Evolutionary conservation across 2,329 filamentous ascomycete genomes (phyloP).

Genomic region (Calonectria pseudoreteaudii): DNA sequence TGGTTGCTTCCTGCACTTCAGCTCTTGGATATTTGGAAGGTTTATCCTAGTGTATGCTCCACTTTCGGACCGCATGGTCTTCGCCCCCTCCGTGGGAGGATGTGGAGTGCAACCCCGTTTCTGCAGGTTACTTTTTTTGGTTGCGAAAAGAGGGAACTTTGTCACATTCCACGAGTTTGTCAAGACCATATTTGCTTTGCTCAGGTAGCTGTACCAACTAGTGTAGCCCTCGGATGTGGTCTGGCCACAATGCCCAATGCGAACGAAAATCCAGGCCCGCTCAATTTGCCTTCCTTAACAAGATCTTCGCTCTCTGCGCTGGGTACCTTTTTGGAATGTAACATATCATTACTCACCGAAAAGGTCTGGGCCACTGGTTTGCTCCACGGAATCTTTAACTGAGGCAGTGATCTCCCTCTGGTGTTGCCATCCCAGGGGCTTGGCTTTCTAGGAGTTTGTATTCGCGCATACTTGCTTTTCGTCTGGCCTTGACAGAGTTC

Average conservation of each 20-base stretch:
- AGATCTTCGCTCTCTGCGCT: background rate
- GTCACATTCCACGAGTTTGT: background rate
- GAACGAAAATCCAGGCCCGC: background rate
- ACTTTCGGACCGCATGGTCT: background rate
- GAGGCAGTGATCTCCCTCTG: background rate
- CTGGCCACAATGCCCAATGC: background rate
- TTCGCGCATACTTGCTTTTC: background rate
- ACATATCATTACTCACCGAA: conserved; percentile 3
- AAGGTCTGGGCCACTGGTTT: background rate
- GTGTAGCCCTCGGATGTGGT: background rate
- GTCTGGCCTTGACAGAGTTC: background rate
- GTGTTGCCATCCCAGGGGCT: background rate
- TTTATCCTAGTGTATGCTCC: background rate
- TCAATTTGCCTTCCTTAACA: background rate
- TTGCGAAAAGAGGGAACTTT: conserved; percentile 3
- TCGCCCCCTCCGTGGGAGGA: background rate
- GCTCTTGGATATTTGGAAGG: background rate
- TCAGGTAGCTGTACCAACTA: background rate
- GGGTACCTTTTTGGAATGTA: background rate
- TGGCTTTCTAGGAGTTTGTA: background rate
- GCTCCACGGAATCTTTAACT: background rate
- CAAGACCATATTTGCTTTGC: background rate
- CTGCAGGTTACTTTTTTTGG: background rate
- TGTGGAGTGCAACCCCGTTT: background rate
- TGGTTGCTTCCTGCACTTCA: background rate